A percentile compares a stretch with the other conserved stretches of the same genome.
Evolutionary conservation across 495 filamentous ascomycete species (phyloP).

Genomic region (Stereocaulon alpinum): DNA sequence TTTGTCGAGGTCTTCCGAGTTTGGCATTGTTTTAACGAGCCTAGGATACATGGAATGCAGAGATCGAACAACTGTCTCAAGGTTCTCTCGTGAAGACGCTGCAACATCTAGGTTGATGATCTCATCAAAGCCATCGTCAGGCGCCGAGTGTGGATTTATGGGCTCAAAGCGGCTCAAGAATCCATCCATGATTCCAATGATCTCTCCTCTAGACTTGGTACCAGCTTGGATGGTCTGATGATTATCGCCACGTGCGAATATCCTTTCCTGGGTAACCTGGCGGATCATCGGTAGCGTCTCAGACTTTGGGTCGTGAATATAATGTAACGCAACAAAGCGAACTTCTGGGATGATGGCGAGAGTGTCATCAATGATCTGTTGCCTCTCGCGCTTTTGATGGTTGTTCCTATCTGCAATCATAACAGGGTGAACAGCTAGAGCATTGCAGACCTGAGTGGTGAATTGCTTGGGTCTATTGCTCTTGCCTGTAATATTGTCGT

Average conservation of each 20-base stretch:
- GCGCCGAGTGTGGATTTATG: conserved; percentile 47
- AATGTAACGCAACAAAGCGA: conserved; percentile 83
- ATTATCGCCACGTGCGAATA: conserved; percentile 82
- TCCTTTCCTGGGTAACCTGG: conserved; percentile 64
- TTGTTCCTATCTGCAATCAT: conserved; percentile 94
- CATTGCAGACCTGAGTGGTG: conserved; percentile 50
- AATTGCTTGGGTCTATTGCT: conserved; percentile 61
- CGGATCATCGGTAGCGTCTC: conserved; percentile 52
- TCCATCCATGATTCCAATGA: conserved; percentile 87
- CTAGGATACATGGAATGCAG: conserved; percentile 64
- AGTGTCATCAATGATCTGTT: conserved; percentile 77
- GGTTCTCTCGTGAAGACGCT: conserved; percentile 67
- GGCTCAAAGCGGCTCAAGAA: conserved; percentile 81
- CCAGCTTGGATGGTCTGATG: conserved; percentile 93
- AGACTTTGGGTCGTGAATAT: conserved; percentile 61
- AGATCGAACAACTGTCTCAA: conserved; percentile 65
- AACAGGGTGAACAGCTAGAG: conserved; percentile 50
- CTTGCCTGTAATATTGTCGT: conserved; percentile 85
- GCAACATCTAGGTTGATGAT: conserved; percentile 78
- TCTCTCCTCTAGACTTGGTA: conserved; percentile 51
- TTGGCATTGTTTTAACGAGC: conserved; percentile 62
- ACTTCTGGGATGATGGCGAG: conserved; percentile 46
- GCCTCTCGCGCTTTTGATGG: conserved; percentile 73
- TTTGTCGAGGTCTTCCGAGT: conserved; percentile 60
- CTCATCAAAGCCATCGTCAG: conserved; percentile 69